Evolutionary conservation across 2,329 filamentous ascomycete species (phyloP).

Genomic region (Alternaria arbusti): DNA sequence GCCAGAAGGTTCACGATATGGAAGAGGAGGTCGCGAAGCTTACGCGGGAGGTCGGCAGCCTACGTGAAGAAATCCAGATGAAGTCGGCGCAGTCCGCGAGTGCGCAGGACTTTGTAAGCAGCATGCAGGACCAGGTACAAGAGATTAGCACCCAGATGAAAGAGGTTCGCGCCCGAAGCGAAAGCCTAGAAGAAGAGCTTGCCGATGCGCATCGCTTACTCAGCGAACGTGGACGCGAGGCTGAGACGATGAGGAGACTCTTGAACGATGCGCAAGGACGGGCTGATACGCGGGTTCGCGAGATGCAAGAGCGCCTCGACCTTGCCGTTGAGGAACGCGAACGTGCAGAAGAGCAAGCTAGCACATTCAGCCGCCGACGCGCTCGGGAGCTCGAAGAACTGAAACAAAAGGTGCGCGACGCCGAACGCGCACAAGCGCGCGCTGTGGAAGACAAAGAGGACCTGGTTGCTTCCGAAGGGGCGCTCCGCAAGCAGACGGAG

Average conservation of each 20-base stretch:
- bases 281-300: conserved; percentile 80
- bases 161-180: conserved; percentile 80
- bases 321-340: conserved; percentile 92
- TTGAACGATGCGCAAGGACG: conserved; percentile 85
- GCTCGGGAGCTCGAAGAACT: conserved; percentile 87
- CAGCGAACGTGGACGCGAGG: conserved; percentile 86
- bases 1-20: conserved; percentile 69
- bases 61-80: conserved; percentile 81
- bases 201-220: conserved; percentile 86
- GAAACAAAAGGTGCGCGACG: conserved; percentile 77
- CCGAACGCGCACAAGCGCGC: conserved; percentile 76
- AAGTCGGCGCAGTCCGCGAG: conserved; percentile 86
- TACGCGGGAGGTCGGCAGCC: conserved; percentile 68
- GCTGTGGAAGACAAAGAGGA: conserved; percentile 79
- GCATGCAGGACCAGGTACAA: conserved; percentile 89
- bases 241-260: conserved; percentile 90
- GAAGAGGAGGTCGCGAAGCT: conserved; percentile 76
- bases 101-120: conserved; percentile 83
- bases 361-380: conserved; percentile 74
- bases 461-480: conserved; percentile 73
- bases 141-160: conserved; percentile 92
- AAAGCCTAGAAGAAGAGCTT: conserved; percentile 90
- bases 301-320: conserved; percentile 89
- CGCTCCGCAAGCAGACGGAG: conserved; percentile 75
- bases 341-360: conserved; percentile 88